These are phyloP conservation scores for Digitaria exilis DNA, from an alignment of 202 grass and related monocot genomes.

Conservation along the genomic window DNA sequence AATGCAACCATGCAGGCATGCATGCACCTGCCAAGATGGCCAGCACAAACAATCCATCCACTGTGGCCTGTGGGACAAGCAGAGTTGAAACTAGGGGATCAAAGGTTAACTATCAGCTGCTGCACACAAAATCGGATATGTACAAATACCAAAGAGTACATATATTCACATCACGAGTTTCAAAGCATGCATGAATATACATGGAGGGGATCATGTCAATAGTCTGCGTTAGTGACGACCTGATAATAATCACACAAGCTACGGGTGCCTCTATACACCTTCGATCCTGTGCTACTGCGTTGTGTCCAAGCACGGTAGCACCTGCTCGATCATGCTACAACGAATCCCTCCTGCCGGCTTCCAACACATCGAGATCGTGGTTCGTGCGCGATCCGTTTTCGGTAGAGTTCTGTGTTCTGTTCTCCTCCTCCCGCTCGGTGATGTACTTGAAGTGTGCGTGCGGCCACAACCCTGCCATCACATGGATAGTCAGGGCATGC, in stretches of 20 bases:
- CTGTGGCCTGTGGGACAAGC: too few relatives aligned
- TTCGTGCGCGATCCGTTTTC: background rate
- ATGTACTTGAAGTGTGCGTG: constrained; percentile 44
- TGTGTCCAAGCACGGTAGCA: background rate
- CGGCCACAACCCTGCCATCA: constrained; percentile 45
- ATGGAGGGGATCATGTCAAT: background rate
- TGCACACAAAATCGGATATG: background rate
- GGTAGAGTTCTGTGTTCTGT: background rate
- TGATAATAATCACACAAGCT: background rate
- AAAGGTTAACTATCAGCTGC: too few relatives aligned
- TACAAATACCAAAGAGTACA: background rate
- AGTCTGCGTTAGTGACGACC: background rate
- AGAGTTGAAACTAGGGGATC: too few relatives aligned
- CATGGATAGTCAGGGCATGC: background rate
- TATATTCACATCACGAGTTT: background rate
- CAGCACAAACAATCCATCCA: too few relatives aligned
- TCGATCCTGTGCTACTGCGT: background rate
- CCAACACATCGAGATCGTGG: constrained; percentile 31
- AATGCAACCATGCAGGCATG: too few relatives aligned
- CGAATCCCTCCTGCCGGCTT: constrained; percentile 13
- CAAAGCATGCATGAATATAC: background rate
- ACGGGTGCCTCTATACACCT: background rate
- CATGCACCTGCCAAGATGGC: too few relatives aligned
- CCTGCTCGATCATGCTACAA: background rate
- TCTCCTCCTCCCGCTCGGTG: background rate